A percentile compares a stretch with the other conserved stretches of the same genome.
These are phyloP conservation scores for Guadua angustifolia DNA, from an alignment of 176 grass and related monocot genomes.

Conservation along the genomic window DNA sequence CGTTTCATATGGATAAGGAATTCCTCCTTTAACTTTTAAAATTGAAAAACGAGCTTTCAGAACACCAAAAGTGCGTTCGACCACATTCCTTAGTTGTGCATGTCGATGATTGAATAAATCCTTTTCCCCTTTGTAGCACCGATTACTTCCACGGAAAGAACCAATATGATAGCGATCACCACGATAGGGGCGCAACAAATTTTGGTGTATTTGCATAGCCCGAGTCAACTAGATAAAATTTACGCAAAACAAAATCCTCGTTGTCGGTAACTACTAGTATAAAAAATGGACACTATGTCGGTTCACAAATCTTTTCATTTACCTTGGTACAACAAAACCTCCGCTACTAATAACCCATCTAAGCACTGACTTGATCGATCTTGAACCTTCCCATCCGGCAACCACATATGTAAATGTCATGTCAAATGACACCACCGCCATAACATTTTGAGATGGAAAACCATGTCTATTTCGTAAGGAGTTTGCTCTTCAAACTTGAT, in stretches of 20 bases:
- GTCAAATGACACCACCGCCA: conserved; percentile 4
- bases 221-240: neutral
- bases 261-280: neutral
- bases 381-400: neutral
- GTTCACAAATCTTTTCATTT: neutral
- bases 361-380: neutral
- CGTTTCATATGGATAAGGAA: no score
- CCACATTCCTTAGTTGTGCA: no score
- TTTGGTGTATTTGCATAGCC: neutral
- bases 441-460: neutral
- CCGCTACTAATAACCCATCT: neutral
- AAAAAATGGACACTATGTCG: no score
- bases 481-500: neutral
- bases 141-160: neutral
- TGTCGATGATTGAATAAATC: no score
- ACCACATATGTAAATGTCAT: neutral
- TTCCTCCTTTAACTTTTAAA: no score
- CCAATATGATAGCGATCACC: conserved; percentile 16
- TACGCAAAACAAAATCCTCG: neutral
- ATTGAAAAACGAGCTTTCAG: no score
- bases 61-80: no score
- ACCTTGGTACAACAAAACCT: conserved; percentile 7
- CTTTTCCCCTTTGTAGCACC: no score
- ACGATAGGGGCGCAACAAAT: neutral
- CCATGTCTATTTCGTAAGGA: neutral